Evolutionary conservation across 192 early-diverging fungal species (phyloP).

Genomic region (Tieghemiomyces parasiticus): DNA sequence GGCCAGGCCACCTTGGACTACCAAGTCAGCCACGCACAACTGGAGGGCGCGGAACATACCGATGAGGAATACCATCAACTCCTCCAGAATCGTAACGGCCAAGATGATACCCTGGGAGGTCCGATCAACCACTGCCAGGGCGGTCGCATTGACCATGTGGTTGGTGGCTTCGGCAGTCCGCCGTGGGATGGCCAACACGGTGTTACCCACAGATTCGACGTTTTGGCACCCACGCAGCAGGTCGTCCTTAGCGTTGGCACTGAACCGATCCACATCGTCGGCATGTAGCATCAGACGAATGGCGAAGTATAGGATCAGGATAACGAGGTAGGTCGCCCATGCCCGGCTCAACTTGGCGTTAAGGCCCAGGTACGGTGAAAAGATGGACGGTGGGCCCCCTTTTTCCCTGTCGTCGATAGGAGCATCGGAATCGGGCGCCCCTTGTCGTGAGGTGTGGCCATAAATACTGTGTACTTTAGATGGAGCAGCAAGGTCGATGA

Average conservation of each 20-base stretch:
- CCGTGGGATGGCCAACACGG: neutral
- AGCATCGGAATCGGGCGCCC: no score
- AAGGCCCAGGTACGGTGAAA: slow-evolving; percentile 4
- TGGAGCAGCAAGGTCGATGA: no score
- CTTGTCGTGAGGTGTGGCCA: no score
- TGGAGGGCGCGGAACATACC: slow-evolving; percentile 1
- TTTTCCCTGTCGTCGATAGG: no score
- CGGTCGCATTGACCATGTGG: neutral
- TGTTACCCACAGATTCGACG: slow-evolving; percentile 6
- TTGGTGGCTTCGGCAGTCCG: neutral
- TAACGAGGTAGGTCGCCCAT: slow-evolving; percentile 8
- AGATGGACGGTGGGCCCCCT: neutral
- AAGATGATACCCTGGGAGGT: slow-evolving; percentile 1
- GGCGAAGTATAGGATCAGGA: slow-evolving; percentile 1
- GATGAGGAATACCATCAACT: slow-evolving; percentile 2
- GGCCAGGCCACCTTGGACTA: slow-evolving; percentile 1
- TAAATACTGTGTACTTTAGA: no score
- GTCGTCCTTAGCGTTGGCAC: slow-evolving; percentile 3
- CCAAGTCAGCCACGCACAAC: slow-evolving; percentile 7
- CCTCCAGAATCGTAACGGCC: slow-evolving; percentile 9
- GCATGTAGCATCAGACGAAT: slow-evolving; percentile 2
- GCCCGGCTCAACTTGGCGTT: slow-evolving; percentile 9
- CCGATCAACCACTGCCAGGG: slow-evolving; percentile 1
- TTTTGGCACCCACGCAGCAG: neutral
- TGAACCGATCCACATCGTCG: neutral